Percentiles rank a stretch among this genome's conserved stretches.
Evolutionary conservation across 2,329 filamentous ascomycete genomes (phyloP).

Genomic region (Chaetoscypha palmicola): DNA sequence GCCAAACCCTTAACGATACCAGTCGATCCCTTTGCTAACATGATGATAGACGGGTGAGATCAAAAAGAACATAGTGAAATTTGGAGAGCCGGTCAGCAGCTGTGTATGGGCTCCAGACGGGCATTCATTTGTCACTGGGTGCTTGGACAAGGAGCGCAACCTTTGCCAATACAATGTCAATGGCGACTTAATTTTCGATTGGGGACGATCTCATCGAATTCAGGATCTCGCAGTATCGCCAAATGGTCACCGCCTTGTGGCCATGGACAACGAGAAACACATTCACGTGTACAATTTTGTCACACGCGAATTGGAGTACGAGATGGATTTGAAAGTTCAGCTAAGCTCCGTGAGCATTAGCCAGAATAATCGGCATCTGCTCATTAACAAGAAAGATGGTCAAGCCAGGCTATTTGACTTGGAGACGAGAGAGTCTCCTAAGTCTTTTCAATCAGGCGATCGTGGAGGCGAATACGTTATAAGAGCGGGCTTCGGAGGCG

Average conservation of each 20-base stretch:
- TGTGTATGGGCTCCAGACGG: conserved; percentile 85
- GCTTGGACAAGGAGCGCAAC: conserved; percentile 59
- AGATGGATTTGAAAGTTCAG: conserved; percentile 60
- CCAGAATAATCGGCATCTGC: conserved; percentile 68
- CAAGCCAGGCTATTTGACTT: conserved; percentile 76
- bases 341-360: conserved; percentile 78
- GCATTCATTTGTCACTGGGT: conserved; percentile 69
- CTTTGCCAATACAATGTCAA: conserved; percentile 65
- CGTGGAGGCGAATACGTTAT: conserved; percentile 73
- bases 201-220: conserved; percentile 65
- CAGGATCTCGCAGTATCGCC: conserved; percentile 79
- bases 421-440: conserved; percentile 61
- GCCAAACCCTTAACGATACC: too few relatives aligned
- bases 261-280: conserved; percentile 61
- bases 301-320: conserved; percentile 68
- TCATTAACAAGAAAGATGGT: conserved; percentile 75
- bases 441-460: conserved; percentile 64
- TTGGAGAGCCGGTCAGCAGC: conserved; percentile 78
- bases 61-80: conserved; percentile 58
- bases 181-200: conserved; percentile 56
- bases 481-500: conserved; percentile 77
- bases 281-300: conserved; percentile 77
- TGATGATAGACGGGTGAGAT: conserved; percentile 51
- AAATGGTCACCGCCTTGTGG: conserved; percentile 73
- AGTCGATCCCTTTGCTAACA: conserved; percentile 21